Conservation (phyloP, 2,329 filamentous ascomycete genomes). For the Beauveria caledonica region DNA sequence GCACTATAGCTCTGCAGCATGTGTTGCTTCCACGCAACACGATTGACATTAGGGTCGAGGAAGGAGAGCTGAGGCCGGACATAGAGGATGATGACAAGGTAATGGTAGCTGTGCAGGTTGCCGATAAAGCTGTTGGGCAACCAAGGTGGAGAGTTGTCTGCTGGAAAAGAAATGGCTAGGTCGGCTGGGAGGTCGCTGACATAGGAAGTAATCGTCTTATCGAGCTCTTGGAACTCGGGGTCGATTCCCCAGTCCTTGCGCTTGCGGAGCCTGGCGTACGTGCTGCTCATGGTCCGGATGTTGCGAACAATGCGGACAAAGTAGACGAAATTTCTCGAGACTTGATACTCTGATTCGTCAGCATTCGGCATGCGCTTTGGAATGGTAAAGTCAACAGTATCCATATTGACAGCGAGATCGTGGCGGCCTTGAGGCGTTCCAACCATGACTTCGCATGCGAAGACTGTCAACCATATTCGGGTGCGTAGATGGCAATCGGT, state of each 20-base stretch:
- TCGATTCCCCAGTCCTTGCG: conserved; percentile 82
- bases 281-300: conserved; percentile 66
- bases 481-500: conserved; percentile 78
- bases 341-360: conserved; percentile 66
- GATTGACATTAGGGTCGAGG: conserved; percentile 60
- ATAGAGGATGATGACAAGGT: conserved; percentile 76
- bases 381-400: conserved; percentile 67
- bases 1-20: conserved; percentile 81
- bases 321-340: conserved; percentile 79
- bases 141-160: conserved; percentile 74
- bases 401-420: conserved; percentile 66
- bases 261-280: conserved; percentile 66
- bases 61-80: conserved; percentile 78
- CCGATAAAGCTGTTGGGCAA: conserved; percentile 80
- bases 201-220: conserved; percentile 70
- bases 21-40: conserved; percentile 77
- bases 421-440: conserved; percentile 84
- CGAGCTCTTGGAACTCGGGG: conserved; percentile 72
- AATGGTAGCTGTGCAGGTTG: conserved; percentile 83
- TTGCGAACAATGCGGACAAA: conserved; percentile 70
- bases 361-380: conserved; percentile 55
- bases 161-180: conserved; percentile 67
- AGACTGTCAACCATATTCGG: conserved; percentile 81
- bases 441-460: conserved; percentile 84
- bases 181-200: conserved; percentile 69